Base-by-base conservation (phyloP, 2,329 filamentous ascomycete genomes). In the Bertia moriformis region DNA sequence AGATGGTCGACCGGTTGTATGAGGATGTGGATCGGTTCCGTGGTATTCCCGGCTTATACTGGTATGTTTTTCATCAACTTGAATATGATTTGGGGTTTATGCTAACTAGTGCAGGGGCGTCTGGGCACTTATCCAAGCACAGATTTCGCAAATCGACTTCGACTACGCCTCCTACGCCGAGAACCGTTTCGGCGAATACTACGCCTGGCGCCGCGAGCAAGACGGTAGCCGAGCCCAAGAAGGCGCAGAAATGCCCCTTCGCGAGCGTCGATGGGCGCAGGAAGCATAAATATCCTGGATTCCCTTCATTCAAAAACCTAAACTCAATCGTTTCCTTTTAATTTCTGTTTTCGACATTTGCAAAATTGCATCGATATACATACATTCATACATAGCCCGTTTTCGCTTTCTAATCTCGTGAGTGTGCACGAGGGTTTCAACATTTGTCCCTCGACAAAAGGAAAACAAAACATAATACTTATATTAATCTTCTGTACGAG, bases 91-190 rank as follows among this genome's bases (percentile, higher is more conserved):
- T 10, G 22, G 7, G 7, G 24, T 29, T 29, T 29, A 29, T n/a
- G 17, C 32, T 17, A 15, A 17, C 32, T 14, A 18, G 7, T 18
- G 17, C 32, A 35, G 32, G 32, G 91, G 91, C 18, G 86, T 95
- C 42, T 98, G 91, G 91, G 83, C 87, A 4, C 65, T 93, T 45
- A 96, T 98, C 46, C 91, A 98, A 64, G 83, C 88, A 2, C 83
- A 76, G 40, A 96, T 98, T 47, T 93, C 85, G 10, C 75, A 89
- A 46, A 98, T 98, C 50, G 84, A 95, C 54, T 98, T 98, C 53
- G 88, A 98, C 60, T 98, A 98, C 55, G 84, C 86, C 33, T 75
- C 72, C 5, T 98, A 96, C 56, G 89, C 91, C 10, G 85, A 95
- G 57, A 61, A 81, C 14, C 71, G 91, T 40, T 65, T 98, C 4